Evolutionary conservation across 2,329 filamentous ascomycete genomes (phyloP).

Genomic region (Exophiala calicioides): DNA sequence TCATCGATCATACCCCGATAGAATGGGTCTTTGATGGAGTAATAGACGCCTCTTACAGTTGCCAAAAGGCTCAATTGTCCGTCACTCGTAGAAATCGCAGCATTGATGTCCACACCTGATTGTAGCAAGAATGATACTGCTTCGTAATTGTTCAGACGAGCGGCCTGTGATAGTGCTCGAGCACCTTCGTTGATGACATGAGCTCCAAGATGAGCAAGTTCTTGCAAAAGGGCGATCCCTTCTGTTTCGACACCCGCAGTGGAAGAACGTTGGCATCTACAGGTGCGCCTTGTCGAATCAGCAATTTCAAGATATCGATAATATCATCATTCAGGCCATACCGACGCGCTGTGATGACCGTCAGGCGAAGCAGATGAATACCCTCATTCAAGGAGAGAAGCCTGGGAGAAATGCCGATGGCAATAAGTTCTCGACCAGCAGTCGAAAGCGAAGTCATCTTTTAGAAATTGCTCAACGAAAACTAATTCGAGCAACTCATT

Average conservation of each 20-base stretch:
- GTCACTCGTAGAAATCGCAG: no score
- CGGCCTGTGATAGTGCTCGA: neutral
- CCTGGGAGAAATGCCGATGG: neutral
- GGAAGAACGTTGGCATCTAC: neutral
- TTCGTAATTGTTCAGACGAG: slow-evolving; percentile 1
- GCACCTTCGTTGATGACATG: neutral
- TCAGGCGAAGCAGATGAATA: no score
- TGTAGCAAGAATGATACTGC: neutral
- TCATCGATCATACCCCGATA: no score
- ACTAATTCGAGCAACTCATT: neutral
- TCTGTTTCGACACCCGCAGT: neutral
- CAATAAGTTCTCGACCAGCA: no score
- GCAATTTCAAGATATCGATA: neutral
- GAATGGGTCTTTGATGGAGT: no score
- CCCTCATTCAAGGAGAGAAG: neutral
- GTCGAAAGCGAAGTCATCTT: neutral
- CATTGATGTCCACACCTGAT: neutral
- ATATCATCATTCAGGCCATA: no score
- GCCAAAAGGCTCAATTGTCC: no score
- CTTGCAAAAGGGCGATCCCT: neutral
- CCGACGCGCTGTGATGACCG: no score
- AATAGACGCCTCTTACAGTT: no score
- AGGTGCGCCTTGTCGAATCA: neutral
- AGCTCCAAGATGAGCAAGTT: neutral
- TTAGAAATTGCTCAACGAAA: neutral